phyloP scores from a whole-genome alignment of 1,284 basidiomycete genomes.

The Inonotus hispidus region DNA sequence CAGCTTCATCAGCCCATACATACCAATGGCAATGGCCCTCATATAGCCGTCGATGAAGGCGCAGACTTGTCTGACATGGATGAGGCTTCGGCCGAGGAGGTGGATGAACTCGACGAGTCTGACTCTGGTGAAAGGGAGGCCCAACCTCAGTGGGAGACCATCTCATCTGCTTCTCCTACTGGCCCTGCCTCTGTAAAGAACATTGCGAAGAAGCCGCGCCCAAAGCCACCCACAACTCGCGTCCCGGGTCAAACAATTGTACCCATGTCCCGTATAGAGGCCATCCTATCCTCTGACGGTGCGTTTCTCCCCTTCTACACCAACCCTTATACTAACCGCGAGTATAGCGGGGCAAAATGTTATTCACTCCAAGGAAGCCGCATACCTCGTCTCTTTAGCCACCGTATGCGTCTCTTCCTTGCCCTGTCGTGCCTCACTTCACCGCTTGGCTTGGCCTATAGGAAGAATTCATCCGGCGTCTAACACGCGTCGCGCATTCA shows the following conservation, averaged over 20 bases:
- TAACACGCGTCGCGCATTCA: conserved; percentile 53
- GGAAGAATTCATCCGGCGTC: conserved; percentile 74
- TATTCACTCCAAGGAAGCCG: conserved; percentile 66
- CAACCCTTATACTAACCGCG: conserved; percentile 4
- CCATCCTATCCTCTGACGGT: conserved; percentile 70
- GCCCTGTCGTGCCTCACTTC: conserved; percentile 3
- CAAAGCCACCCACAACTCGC: conserved; percentile 39
- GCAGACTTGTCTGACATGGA: conserved; percentile 12
- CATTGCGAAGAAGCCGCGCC: conserved; percentile 26
- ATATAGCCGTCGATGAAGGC: conserved; percentile 11
- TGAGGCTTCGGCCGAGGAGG: conserved; percentile 5
- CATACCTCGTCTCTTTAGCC: conserved; percentile 63
- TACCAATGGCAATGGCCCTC: neutral
- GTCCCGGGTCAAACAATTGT: conserved; percentile 56
- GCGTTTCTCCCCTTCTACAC: conserved; percentile 22
- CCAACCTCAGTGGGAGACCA: conserved; percentile 13
- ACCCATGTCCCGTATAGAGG: conserved; percentile 56
- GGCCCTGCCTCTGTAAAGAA: conserved; percentile 1
- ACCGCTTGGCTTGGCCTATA: conserved; percentile 26
- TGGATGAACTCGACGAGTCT: conserved; percentile 1
- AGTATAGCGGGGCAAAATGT: conserved; percentile 46
- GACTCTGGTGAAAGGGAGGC: neutral
- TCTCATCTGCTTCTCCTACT: neutral
- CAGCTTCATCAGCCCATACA: neutral
- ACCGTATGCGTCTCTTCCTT: conserved; percentile 43